Evolutionary conservation across 371 early-diverging fungal species (phyloP).

Genomic region (Phascolomyces articulosus): DNA sequence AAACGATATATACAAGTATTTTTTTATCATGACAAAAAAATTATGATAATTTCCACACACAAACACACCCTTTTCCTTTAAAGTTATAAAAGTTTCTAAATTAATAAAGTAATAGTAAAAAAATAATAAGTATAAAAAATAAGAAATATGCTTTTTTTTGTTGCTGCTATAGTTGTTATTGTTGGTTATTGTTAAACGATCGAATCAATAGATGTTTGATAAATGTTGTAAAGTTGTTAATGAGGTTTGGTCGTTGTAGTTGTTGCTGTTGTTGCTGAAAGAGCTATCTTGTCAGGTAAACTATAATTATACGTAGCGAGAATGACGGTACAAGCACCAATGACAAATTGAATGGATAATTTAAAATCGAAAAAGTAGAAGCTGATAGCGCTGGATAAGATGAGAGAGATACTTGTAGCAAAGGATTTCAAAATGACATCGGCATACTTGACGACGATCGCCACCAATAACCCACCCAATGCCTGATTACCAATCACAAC

Average conservation of each 20-base stretch:
- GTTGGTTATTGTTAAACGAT: too few species aligned
- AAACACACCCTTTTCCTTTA: too few species aligned
- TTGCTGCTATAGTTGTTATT: too few species aligned
- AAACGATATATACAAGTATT: too few species aligned
- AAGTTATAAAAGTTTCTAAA: too few species aligned
- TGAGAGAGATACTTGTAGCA: conserved; percentile 89
- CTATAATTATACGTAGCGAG: conserved; percentile 38
- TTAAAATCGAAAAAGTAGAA: conserved; percentile 78
- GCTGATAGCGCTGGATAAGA: conserved; percentile 75
- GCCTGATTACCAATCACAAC: conserved; percentile 80
- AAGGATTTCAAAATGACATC: conserved; percentile 91
- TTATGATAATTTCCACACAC: too few species aligned
- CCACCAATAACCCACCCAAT: conserved; percentile 83
- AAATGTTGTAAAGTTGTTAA: neutral
- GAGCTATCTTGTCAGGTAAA: neutral
- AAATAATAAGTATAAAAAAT: too few species aligned
- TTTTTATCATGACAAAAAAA: too few species aligned
- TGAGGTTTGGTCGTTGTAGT: neutral
- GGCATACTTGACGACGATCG: conserved; percentile 87
- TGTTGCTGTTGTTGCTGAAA: neutral
- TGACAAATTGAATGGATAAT: conserved; percentile 66
- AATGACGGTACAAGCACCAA: conserved; percentile 72
- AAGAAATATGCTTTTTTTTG: too few species aligned
- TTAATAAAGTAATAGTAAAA: too few species aligned
- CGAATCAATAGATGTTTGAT: too few species aligned